A percentile compares a stretch with the other conserved stretches of the same genome.
Evolutionary conservation across 2,329 filamentous ascomycete species (phyloP).

Genomic region (Coniochaeta ligniaria): DNA sequence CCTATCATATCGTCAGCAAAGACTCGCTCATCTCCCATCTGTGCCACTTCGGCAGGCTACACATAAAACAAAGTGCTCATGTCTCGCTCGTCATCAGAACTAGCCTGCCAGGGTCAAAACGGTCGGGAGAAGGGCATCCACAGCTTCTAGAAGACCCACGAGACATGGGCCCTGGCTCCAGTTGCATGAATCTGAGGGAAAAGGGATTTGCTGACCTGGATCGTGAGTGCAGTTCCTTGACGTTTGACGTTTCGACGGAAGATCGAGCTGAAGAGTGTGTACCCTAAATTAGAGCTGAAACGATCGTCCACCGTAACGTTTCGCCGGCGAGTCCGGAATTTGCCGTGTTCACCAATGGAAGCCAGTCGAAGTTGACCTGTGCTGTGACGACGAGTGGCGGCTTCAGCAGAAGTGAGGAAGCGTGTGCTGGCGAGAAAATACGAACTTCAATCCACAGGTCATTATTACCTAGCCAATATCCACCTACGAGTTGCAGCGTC

Average conservation of each 20-base stretch:
- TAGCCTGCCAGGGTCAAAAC: background rate
- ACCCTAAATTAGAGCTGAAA: background rate
- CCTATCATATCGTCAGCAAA: background rate
- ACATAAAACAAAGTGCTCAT: too few relatives aligned
- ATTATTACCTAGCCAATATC: background rate
- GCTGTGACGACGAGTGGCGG: background rate
- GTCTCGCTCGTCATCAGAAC: background rate
- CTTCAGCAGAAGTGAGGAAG: background rate
- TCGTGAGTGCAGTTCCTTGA: background rate
- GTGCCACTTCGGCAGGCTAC: too few relatives aligned
- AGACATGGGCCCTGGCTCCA: background rate
- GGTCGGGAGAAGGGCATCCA: slow-evolving; percentile 1
- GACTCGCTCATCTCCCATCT: too few relatives aligned
- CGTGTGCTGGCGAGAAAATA: background rate
- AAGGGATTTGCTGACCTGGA: background rate
- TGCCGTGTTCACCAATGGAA: background rate
- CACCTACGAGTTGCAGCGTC: background rate
- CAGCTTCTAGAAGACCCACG: slow-evolving; percentile 1
- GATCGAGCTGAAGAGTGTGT: background rate
- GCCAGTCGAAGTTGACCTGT: background rate
- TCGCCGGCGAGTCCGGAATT: background rate
- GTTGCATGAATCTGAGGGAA: background rate
- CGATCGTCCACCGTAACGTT: background rate
- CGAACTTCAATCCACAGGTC: background rate
- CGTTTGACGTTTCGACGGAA: background rate